Percentiles rank a stretch among this genome's conserved stretches.
Evolutionary conservation across 2,329 filamentous ascomycete genomes (phyloP).

Genomic region (Colletotrichum incanum): DNA sequence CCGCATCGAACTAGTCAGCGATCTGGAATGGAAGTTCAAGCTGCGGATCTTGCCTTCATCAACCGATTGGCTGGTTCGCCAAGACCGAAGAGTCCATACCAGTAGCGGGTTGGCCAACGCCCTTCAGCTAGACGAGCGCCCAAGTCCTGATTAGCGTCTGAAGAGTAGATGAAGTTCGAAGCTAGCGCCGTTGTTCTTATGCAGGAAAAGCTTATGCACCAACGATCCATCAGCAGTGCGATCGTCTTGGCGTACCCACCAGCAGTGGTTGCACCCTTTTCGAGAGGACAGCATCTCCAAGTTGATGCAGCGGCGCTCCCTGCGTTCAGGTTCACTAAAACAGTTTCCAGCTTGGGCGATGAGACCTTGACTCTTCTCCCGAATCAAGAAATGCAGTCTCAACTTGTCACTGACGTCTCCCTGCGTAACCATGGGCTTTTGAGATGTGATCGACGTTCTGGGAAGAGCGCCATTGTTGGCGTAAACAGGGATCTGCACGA

Average conservation of each 20-base stretch:
- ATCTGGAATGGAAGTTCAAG: constrained; percentile 17
- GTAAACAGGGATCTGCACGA: constrained; percentile 28
- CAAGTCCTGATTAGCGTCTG: constrained; percentile 19
- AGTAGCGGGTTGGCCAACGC: neutral
- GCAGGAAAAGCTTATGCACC: constrained; percentile 14
- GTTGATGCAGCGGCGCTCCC: neutral
- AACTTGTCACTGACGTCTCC: neutral
- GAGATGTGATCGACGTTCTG: constrained; percentile 32
- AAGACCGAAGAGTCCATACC: neutral
- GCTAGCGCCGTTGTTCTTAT: constrained; percentile 10
- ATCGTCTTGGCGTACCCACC: neutral
- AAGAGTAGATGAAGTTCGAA: constrained; percentile 8
- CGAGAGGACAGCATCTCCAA: neutral
- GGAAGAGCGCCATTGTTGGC: constrained; percentile 21
- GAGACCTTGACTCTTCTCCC: neutral
- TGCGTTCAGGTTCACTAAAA: constrained; percentile 18
- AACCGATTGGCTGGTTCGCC: constrained; percentile 16
- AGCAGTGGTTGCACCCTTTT: constrained; percentile 6
- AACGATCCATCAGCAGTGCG: neutral
- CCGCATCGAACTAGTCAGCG: neutral
- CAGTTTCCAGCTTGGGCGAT: neutral
- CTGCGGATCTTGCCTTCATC: constrained; percentile 11
- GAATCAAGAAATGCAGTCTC: constrained; percentile 2
- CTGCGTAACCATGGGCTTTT: neutral
- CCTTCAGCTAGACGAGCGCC: constrained; percentile 7